A percentile compares a stretch with the other conserved stretches of the same genome.
Evolutionary conservation across 257 asterid species (phyloP).

Genomic region (Solanum paucissectum): DNA sequence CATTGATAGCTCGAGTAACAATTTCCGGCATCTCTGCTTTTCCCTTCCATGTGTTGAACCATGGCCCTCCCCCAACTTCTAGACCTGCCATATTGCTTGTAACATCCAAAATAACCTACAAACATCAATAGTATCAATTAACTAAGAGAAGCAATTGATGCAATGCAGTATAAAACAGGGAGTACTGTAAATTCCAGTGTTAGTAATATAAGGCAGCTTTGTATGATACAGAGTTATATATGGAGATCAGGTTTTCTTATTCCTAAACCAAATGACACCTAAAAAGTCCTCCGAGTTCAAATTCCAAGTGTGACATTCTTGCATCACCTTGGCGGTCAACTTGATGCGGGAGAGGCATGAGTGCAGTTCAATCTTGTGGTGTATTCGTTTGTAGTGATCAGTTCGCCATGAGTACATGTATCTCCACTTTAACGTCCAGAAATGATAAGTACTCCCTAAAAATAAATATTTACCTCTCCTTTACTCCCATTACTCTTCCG

Average conservation of each 20-base stretch:
- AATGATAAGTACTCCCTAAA: neutral
- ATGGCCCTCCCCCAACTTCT: slow-evolving; percentile 99
- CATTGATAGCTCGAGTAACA: slow-evolving; percentile 34
- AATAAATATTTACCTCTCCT: slow-evolving; percentile 47
- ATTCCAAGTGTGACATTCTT: neutral
- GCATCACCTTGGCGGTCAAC: neutral
- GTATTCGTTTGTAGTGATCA: too few relatives aligned
- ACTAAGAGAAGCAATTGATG: neutral
- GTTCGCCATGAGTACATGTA: neutral
- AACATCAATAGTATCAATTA: neutral
- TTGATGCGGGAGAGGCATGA: too few relatives aligned
- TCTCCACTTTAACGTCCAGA: neutral
- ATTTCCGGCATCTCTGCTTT: slow-evolving; percentile 51
- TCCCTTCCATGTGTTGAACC: slow-evolving; percentile 87
- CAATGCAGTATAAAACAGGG: neutral
- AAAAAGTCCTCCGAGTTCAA: neutral
- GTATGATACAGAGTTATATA: neutral
- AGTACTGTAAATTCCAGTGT: neutral
- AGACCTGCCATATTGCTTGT: slow-evolving; percentile 90
- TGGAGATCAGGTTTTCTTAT: neutral
- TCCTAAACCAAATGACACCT: neutral
- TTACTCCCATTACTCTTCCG: slow-evolving; percentile 48
- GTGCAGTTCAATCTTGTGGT: too few relatives aligned
- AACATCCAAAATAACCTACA: slow-evolving; percentile 69
- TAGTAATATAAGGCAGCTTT: neutral